Conservation (phyloP, 1,284 basidiomycete species). For the Ceratobasidium sp. region DNA sequence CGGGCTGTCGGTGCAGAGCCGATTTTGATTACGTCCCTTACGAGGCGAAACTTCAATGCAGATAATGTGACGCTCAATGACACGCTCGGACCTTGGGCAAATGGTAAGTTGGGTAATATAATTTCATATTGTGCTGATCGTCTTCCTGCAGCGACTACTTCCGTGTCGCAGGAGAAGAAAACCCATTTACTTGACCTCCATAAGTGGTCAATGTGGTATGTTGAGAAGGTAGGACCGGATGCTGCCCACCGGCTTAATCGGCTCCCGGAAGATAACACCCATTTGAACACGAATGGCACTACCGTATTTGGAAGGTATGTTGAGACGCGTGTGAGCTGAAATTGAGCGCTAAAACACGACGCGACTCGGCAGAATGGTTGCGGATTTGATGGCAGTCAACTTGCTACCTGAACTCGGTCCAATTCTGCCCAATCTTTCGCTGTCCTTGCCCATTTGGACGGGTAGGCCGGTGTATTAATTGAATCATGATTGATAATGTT, state of each 20-base stretch:
- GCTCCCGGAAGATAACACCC: constrained; percentile 52
- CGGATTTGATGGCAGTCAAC: constrained; percentile 49
- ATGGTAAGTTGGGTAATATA: constrained; percentile 45
- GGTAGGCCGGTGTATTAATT: constrained; percentile 13
- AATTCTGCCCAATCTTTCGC: constrained; percentile 8
- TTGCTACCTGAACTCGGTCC: constrained; percentile 4
- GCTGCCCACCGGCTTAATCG: constrained; percentile 55
- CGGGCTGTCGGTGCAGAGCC: constrained; percentile 53
- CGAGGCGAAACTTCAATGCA: constrained; percentile 52
- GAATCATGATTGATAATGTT: background rate
- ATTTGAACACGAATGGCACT: constrained; percentile 44
- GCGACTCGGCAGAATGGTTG: constrained; percentile 50
- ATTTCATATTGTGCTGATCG: background rate
- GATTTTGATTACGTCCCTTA: constrained; percentile 55
- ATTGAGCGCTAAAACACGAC: background rate
- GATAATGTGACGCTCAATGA: constrained; percentile 52
- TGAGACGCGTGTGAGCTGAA: too few relatives aligned
- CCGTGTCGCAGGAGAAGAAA: constrained; percentile 51
- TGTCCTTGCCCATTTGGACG: constrained; percentile 9
- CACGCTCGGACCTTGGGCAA: constrained; percentile 54
- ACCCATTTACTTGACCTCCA: constrained; percentile 55
- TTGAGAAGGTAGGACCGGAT: constrained; percentile 53
- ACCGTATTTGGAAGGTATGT: constrained; percentile 41
- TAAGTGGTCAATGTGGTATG: constrained; percentile 53
- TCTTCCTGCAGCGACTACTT: constrained; percentile 48